These are phyloP conservation scores for Puya raimondii DNA, from an alignment of 176 grass and related monocot species.

Conservation along the genomic window DNA sequence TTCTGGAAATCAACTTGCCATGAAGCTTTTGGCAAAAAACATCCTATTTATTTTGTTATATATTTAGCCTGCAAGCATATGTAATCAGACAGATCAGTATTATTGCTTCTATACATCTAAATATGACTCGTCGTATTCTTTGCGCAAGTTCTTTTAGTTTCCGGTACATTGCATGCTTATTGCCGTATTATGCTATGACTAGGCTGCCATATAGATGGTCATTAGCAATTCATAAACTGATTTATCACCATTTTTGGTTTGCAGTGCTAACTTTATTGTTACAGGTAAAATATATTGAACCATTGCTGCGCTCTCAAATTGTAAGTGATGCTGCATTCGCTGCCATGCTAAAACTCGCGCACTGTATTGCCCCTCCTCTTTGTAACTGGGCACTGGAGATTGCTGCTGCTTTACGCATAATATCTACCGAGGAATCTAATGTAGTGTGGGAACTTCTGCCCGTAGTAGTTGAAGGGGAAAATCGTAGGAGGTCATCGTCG, in stretches of 20 bases:
- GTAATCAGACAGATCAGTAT: too few species aligned
- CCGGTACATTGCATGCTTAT: neutral
- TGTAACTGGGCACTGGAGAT: conserved; percentile 88
- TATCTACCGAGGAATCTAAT: conserved; percentile 51
- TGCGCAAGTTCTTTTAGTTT: neutral
- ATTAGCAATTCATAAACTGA: neutral
- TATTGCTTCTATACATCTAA: too few species aligned
- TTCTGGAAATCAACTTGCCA: too few species aligned
- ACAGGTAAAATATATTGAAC: conserved; percentile 79
- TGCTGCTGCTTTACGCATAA: conserved; percentile 69
- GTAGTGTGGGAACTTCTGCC: conserved; percentile 54
- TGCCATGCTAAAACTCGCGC: conserved; percentile 68
- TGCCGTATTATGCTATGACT: neutral
- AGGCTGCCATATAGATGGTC: neutral
- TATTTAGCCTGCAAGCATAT: too few species aligned
- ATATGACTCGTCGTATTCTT: too few species aligned
- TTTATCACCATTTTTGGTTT: neutral
- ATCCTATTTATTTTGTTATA: too few species aligned
- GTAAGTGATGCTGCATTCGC: conserved; percentile 77
- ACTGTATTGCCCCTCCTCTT: conserved; percentile 82
- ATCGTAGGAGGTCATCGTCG: conserved; percentile 34
- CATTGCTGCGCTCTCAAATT: conserved; percentile 73
- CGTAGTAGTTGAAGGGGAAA: conserved; percentile 40
- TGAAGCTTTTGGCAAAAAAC: too few species aligned
- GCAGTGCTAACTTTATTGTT: neutral